Evolutionary conservation across 2,329 filamentous ascomycete species (phyloP), one percentile per base, ranked within the genome.

Genomic region (Colletotrichum neosansevieriae): DNA sequence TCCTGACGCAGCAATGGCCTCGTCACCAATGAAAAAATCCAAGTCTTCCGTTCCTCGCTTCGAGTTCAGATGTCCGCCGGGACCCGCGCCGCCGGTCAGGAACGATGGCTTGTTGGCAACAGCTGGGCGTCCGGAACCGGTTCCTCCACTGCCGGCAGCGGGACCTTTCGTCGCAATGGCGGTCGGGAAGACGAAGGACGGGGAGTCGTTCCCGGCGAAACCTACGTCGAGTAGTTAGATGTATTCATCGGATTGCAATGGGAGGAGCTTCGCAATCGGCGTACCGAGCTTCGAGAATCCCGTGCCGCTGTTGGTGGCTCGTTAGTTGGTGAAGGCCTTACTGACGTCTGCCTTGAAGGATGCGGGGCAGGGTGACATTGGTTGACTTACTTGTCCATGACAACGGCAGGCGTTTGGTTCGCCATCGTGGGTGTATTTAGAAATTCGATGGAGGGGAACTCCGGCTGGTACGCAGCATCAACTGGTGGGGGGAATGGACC

Each of bases 351-450:
- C 53, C 63, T 71, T 58, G 57, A 73, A 73, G 72, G 68, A 69
- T 76, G 74, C 72, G 78, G 74, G 75, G 77, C 70, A 62, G 58
- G 66, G 66, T 65, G 61, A 70, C 56, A 63, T 69, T 69, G 61
- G 45, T 80, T 71, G 76, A 88, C 94, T 84, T 91, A 98, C 96
- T 99, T 99, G 96, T 99, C 96, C 95, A 99, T 99, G 94, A 99
- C 96, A 98, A 99, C 96, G 93, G 96, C 96, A 77, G 96, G 96
- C 80, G 96, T 98, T 90, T 98, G 95, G 85, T 92, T 92, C 79
- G 96, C 95, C 96, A 99, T 99, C 29, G 45, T 58, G 53, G 21
- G 54, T 62, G 53, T 54, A n/a, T 51, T 40, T 58, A 40, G 17
- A 45, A 56, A 57, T 59, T 54, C 57, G n/a, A 68, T 70, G 56